These are phyloP conservation scores for Glebionis coronaria DNA, from an alignment of 129 eudicot genomes.

Conservation along the genomic window DNA sequence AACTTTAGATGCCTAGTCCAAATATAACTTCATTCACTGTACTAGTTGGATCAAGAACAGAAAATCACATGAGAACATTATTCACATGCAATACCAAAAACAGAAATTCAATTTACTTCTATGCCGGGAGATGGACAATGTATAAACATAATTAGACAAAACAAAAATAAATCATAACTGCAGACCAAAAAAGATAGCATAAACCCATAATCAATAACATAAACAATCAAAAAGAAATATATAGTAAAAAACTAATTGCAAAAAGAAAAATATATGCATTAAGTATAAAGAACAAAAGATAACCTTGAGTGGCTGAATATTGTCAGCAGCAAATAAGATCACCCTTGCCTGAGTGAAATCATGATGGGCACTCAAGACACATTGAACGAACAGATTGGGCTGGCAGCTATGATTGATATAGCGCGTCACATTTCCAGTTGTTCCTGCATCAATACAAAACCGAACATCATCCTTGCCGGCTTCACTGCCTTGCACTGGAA, in stretches of 20 bases:
- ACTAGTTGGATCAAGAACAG: too few species aligned
- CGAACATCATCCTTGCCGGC: constrained; percentile 56
- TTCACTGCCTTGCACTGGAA: constrained; percentile 33
- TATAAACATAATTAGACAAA: too few species aligned
- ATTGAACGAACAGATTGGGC: constrained; percentile 86
- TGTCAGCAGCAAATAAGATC: constrained; percentile 81
- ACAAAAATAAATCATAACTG: too few species aligned
- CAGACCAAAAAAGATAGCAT: too few species aligned
- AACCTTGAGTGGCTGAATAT: constrained; percentile 84
- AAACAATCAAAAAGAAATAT: background rate
- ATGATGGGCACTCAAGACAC: constrained; percentile 74
- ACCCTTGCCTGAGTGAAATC: constrained; percentile 70
- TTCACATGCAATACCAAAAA: too few species aligned
- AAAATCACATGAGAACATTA: too few species aligned
- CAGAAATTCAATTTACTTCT: too few species aligned
- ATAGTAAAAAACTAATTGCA: background rate
- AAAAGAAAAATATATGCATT: too few species aligned
- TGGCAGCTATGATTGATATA: constrained; percentile 94
- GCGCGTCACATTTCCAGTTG: constrained; percentile 70
- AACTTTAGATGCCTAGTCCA: too few species aligned
- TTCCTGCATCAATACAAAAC: constrained; percentile 84
- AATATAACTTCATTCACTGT: too few species aligned
- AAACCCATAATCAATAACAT: background rate
- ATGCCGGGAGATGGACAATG: too few species aligned
- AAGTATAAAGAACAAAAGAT: background rate